Evolutionary conservation across 2,329 filamentous ascomycete genomes (phyloP), one percentile per base, ranked within the genome.

Genomic region (Zasmidium citrigriseum): DNA sequence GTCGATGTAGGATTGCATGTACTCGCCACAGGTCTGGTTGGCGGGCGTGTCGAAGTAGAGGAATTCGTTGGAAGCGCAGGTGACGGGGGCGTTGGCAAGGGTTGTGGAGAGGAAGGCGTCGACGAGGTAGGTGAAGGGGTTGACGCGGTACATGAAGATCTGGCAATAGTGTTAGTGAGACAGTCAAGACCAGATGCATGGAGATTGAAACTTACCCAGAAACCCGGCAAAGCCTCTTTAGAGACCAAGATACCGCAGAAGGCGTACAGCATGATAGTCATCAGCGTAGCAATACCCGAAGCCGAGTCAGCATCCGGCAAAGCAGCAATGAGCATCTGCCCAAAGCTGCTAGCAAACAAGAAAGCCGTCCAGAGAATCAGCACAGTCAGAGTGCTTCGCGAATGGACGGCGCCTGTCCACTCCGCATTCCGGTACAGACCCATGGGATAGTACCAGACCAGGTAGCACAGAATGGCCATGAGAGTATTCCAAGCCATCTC

Each of bases 381-480:
- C 78, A 91, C 90, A 82, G 92, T 88, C 21, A 93, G 83, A n/a
- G 18, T 41, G 18, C 34, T n/a, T 11, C 34, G 34, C 4, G 34
- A 41, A n/a, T 41, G 7, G 12, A 41, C 34, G 4, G 34, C 34
- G 1, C 78, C 88, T 3, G 89, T 89, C 88, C 24, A 90, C 68
- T 91, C 85, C 1, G 89, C 88, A 67, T 92, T 91, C 58, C 76
- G 74, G 72, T 89, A 85, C 7, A 92, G 81, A 1, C 89, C 89
- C 52, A 93, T 83, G 1, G 90, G 89, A 70, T 91, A 96, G 78
- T 95, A 96, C 83, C 89, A 92, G 70, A 81, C 86, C 67, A 90
- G 80, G 78, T 80, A 95, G 77, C 91, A 87, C 60, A 93, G 74
- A 9, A 86, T 80, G 2, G 85, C 83, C 80, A 89, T 87, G 48